A percentile compares a stretch with the other conserved stretches of the same genome.
Conservation (phyloP, 129 eudicot species). For the Sambucus nigra region DNA sequence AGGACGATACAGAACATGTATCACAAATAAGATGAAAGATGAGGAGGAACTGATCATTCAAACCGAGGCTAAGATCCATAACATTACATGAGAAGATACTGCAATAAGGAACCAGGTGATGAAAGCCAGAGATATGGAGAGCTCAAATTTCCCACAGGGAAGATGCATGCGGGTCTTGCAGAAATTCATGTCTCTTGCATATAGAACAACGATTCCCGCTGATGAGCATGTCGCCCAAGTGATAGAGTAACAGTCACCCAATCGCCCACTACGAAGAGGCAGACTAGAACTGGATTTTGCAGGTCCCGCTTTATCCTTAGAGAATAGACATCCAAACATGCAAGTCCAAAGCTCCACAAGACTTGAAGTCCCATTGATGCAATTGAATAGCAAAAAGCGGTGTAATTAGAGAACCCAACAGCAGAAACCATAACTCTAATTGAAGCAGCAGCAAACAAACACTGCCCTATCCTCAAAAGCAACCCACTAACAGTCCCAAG, state of each 20-base stretch:
- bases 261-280: conserved; percentile 83
- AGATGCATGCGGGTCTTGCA: conserved; percentile 45
- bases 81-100: conserved; percentile 79
- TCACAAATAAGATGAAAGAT: no score
- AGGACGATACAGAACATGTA: no score
- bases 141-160: conserved; percentile 55
- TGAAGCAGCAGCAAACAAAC: conserved; percentile 82
- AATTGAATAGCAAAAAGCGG: conserved; percentile 88
- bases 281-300: conserved; percentile 61
- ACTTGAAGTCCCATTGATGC: conserved; percentile 90
- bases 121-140: conserved; percentile 74
- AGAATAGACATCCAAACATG: conserved; percentile 70
- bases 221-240: conserved; percentile 93
- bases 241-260: conserved; percentile 95
- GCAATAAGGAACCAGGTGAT: conserved; percentile 77
- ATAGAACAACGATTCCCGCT: conserved; percentile 80
- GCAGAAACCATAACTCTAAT: conserved; percentile 88
- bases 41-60: no score
- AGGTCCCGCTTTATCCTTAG: conserved; percentile 65
- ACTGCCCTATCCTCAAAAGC: conserved; percentile 67
- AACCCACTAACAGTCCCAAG: conserved; percentile 80
- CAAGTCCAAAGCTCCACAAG: conserved; percentile 84
- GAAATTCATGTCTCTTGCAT: conserved; percentile 56
- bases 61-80: conserved; percentile 82
- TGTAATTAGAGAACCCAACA: conserved; percentile 59